phyloP scores from a whole-genome alignment of 305 asterid species.

The Fraxinus dipetala region DNA sequence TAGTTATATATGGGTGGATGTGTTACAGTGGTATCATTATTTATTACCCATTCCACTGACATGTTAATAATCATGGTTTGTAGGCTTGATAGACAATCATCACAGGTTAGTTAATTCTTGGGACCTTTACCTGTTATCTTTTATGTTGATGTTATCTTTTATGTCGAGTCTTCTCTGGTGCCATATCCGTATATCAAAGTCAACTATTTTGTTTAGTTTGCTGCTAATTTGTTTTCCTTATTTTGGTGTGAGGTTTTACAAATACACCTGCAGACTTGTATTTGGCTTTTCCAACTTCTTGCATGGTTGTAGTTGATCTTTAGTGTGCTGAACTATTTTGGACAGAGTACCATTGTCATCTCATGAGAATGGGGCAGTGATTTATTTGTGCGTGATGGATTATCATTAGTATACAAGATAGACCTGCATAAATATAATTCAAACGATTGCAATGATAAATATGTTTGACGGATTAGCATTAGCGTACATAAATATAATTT shows the following conservation, averaged over 20 bases:
- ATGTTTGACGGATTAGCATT: background rate
- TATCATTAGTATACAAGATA: background rate
- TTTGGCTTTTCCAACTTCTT: background rate
- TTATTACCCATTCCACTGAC: conserved; percentile 19
- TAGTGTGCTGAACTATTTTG: background rate
- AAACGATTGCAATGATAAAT: background rate
- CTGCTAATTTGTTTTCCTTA: background rate
- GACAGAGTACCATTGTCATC: background rate
- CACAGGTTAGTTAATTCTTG: conserved; percentile 60
- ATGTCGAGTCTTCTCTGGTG: background rate
- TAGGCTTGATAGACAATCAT: conserved; percentile 61
- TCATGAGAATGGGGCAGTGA: background rate
- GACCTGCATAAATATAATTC: background rate
- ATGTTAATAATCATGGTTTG: conserved; percentile 24
- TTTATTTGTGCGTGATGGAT: background rate
- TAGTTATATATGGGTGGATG: conserved; percentile 15
- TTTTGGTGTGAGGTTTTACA: background rate
- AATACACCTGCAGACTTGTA: background rate
- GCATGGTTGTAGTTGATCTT: background rate
- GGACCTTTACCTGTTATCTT: conserved; percentile 13
- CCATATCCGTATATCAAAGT: background rate
- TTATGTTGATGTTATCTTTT: conserved; percentile 3
- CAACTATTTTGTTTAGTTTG: background rate
- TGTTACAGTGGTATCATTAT: conserved; percentile 8
- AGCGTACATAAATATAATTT: background rate